These are phyloP conservation scores for Rhododendron simsii DNA, from an alignment of 148 eudicot species.

Conservation along the genomic window DNA sequence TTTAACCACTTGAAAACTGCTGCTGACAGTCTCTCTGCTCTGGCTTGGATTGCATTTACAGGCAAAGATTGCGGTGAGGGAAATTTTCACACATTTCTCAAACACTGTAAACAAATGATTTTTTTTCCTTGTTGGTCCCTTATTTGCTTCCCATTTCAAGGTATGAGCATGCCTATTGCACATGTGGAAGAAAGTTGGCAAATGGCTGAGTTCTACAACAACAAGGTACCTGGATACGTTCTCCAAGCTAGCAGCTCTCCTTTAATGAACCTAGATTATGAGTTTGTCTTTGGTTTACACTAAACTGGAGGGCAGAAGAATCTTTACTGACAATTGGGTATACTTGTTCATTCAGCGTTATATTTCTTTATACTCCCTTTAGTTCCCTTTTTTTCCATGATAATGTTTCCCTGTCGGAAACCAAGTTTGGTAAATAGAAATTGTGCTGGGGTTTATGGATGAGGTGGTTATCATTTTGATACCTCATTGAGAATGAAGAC, in stretches of 20 bases:
- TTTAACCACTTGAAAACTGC: slow-evolving; percentile 76
- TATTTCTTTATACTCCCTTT: background rate
- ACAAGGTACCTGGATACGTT: slow-evolving; percentile 56
- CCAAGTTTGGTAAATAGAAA: background rate
- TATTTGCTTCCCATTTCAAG: slow-evolving; percentile 26
- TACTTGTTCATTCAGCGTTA: background rate
- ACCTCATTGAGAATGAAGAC: background rate
- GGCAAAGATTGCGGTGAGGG: slow-evolving; percentile 92
- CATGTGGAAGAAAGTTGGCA: slow-evolving; percentile 99
- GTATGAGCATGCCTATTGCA: slow-evolving; percentile 98
- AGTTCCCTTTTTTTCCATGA: background rate
- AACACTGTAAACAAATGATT: background rate
- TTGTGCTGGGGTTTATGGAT: background rate
- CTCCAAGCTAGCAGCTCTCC: background rate
- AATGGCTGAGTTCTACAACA: slow-evolving; percentile 91
- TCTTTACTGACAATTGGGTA: background rate
- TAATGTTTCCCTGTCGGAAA: background rate
- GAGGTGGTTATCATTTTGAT: background rate
- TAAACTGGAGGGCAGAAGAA: background rate
- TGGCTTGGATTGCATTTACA: slow-evolving; percentile 94
- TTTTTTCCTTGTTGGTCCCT: background rate
- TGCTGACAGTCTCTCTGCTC: slow-evolving; percentile 85
- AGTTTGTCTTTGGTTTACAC: background rate
- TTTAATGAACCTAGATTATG: background rate
- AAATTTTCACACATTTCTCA: background rate